Percentiles rank a stretch among this genome's conserved stretches.
These are phyloP conservation scores for Scheffersomyces insectosa DNA, from an alignment of 1,139 yeast genomes.

Conservation along the genomic window DNA sequence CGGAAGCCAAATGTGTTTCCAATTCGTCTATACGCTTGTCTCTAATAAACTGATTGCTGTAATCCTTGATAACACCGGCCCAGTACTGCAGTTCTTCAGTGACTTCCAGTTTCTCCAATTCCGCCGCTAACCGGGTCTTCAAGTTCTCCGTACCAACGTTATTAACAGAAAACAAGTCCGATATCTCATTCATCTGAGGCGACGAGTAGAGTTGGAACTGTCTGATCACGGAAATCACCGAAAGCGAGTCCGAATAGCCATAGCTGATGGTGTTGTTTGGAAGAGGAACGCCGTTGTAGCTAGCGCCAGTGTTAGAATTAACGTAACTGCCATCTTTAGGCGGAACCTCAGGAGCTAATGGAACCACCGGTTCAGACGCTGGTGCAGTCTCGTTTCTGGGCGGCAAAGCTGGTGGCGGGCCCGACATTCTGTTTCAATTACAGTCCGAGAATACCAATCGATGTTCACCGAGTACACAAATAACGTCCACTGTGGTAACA, in stretches of 20 bases:
- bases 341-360: background rate
- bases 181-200: constrained; percentile 38
- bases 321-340: background rate
- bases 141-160: constrained; percentile 1
- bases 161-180: constrained; percentile 25
- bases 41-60: constrained; percentile 19
- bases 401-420: background rate
- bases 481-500: too few species aligned
- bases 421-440: background rate
- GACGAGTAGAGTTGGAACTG: constrained; percentile 34
- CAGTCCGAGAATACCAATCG: too few species aligned
- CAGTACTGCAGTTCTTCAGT: constrained; percentile 21
- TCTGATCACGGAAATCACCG: constrained; percentile 32
- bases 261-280: constrained; percentile 5
- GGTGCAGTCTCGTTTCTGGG: background rate
- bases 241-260: constrained; percentile 22
- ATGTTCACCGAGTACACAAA: too few species aligned
- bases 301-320: too few species aligned
- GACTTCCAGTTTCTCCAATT: constrained; percentile 1
- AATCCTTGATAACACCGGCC: constrained; percentile 24
- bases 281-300: background rate
- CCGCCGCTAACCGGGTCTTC: constrained; percentile 5
- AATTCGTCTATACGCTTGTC: constrained; percentile 20
- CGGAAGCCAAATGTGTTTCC: constrained; percentile 29
- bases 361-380: background rate